Base-by-base conservation (phyloP, 2,329 filamentous ascomycete species). In the Mycocentrospora acerina region DNA sequence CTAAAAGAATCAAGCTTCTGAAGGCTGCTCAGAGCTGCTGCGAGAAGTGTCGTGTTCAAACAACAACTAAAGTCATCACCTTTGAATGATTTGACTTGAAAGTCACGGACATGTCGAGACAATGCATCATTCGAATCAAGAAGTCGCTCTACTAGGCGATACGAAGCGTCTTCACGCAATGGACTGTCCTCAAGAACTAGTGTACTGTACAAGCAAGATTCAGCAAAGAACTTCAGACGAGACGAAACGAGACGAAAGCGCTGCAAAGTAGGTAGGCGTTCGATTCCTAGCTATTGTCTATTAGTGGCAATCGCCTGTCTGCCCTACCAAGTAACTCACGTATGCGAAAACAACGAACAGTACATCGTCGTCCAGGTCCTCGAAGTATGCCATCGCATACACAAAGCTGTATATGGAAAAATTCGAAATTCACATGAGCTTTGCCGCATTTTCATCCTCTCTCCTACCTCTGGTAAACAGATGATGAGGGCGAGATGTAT, bases 31-130 rank as follows among this genome's bases (percentile, higher is more conserved):
- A 53, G 18, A 25, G 44, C 42, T 6, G 27, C 19, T 15, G 16
- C n/a, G 3, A 53, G 27, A 17, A 51, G 30, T 3, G 24, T 8
- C 7, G 30, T 26, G 19, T 55, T 55, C 24, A 55, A 35, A 16
- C 52, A 53, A 19, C 29, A 46, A 22, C 52, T 55, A 11, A 29
- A n/a, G 9, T 46, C 31, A 24, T 53, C 46, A 9, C 52, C 52
- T 26, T 41, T 33, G 30, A 53, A 55, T 13, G 44, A 37, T 12
- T 36, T 28, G 17, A 55, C 24, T 13, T 29, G 19, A n/a, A 55
- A 34, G 29, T 36, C 27, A 19, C 50, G 44, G 14, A 53, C 45
- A 30, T 48, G 32, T 12, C 29, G 26, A 9, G 34, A 29, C 19
- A 52, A 22, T 9, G 17, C 17, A 35, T 56, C 50, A n/a, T 27